phyloP scores from a whole-genome alignment of 2,329 filamentous ascomycete species.

The Hypoxylon rubiginosum region DNA sequence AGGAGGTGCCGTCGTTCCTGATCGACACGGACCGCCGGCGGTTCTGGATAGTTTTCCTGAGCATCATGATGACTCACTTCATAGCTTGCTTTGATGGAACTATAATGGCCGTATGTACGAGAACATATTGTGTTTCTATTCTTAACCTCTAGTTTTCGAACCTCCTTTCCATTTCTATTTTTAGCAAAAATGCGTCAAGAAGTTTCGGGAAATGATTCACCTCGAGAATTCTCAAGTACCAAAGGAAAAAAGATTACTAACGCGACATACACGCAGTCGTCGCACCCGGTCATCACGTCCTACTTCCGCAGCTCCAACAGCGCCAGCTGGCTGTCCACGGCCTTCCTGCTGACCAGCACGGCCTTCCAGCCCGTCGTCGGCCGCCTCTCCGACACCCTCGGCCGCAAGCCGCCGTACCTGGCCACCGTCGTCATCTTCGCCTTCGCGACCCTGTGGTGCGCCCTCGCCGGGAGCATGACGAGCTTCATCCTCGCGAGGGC shows the following conservation, averaged over 20 bases:
- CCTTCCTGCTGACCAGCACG: conserved; percentile 82
- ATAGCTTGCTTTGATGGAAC: conserved; percentile 79
- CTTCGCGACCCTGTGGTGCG: conserved; percentile 77
- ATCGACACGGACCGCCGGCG: conserved; percentile 61
- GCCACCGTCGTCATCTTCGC: conserved; percentile 73
- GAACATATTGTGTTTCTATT: no score
- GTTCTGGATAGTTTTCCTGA: conserved; percentile 74
- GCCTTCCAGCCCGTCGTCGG: conserved; percentile 82
- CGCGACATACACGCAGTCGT: no score
- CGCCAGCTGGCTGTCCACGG: conserved; percentile 85
- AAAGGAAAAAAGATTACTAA: no score
- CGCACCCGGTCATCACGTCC: conserved; percentile 84
- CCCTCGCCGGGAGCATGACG: conserved; percentile 74
- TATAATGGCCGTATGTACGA: no score
- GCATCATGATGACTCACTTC: conserved; percentile 70
- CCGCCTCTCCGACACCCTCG: conserved; percentile 79
- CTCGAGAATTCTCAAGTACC: no score
- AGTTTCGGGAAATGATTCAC: no score
- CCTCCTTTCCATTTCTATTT: no score
- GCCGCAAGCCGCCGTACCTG: conserved; percentile 76
- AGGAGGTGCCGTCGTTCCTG: conserved; percentile 52
- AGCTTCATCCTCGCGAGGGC: conserved; percentile 79
- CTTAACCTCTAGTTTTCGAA: no score
- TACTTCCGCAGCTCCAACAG: conserved; percentile 83
- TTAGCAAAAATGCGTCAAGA: no score